Conservation (phyloP, 2,329 filamentous ascomycete species). For the Calonectria ilicicola region DNA sequence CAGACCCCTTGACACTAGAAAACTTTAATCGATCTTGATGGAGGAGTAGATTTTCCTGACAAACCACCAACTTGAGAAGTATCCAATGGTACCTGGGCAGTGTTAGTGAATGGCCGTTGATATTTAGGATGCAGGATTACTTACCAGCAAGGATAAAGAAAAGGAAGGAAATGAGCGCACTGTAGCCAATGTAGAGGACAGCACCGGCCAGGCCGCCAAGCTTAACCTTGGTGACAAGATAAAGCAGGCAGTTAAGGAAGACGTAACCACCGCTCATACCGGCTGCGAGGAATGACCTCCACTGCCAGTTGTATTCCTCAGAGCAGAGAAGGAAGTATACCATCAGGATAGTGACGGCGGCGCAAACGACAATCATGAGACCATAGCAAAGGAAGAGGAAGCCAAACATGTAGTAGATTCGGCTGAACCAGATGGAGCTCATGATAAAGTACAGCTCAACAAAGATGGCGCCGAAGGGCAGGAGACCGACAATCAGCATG, state of each 20-base stretch:
- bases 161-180: conserved; percentile 86
- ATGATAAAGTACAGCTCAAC: conserved; percentile 99
- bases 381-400: conserved; percentile 98
- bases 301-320: conserved; percentile 99
- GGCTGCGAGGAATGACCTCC: conserved; percentile 92
- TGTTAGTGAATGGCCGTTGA: conserved; percentile 28
- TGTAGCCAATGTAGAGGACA: conserved; percentile 95
- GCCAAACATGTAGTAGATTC: conserved; percentile 99
- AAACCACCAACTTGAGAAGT: conserved; percentile 95
- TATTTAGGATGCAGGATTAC: conserved; percentile 47
- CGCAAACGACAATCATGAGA: conserved; percentile 95
- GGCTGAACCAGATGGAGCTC: conserved; percentile 98
- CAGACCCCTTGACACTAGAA: conserved; percentile 1
- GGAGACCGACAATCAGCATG: conserved; percentile 90
- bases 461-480: conserved; percentile 97
- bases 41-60: conserved; percentile 93
- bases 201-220: conserved; percentile 87
- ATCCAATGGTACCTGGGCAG: conserved; percentile 86
- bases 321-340: conserved; percentile 96
- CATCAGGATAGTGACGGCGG: conserved; percentile 91
- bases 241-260: conserved; percentile 90
- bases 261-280: conserved; percentile 93
- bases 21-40: conserved; percentile 91
- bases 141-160: conserved; percentile 95
- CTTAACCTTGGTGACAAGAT: conserved; percentile 89